These are phyloP conservation scores for Boletellus deceptivus DNA, from an alignment of 1,284 basidiomycete genomes.

Conservation along the genomic window DNA sequence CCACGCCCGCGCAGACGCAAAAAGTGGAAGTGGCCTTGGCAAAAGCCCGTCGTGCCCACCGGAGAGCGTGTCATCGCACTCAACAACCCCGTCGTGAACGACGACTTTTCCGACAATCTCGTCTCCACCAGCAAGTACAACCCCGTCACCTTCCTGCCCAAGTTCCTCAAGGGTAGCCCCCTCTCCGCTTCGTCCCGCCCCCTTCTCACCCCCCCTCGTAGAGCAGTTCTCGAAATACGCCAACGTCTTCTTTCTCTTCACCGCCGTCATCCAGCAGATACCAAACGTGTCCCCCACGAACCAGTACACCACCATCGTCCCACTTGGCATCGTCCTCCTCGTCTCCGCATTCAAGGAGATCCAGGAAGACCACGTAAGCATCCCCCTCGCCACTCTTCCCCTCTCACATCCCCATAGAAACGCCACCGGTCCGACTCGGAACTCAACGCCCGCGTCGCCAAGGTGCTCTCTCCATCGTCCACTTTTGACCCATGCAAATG, in stretches of 20 bases:
- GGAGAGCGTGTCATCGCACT: conserved; percentile 75
- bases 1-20: conserved; percentile 18
- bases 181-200: background rate
- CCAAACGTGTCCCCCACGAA: conserved; percentile 98
- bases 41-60: conserved; percentile 55
- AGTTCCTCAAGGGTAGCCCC: conserved; percentile 82
- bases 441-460: conserved; percentile 81
- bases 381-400: background rate
- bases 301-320: conserved; percentile 92
- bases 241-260: conserved; percentile 99
- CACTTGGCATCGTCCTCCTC: conserved; percentile 85
- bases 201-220: conserved; percentile 33
- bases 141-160: conserved; percentile 83
- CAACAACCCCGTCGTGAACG: conserved; percentile 64
- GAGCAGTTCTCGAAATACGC: conserved; percentile 99
- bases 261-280: conserved; percentile 97
- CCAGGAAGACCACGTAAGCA: conserved; percentile 83
- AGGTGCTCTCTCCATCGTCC: conserved; percentile 68
- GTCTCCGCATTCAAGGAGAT: conserved; percentile 97
- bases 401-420: conserved; percentile 56
- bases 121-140: conserved; percentile 98
- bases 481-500: conserved; percentile 81
- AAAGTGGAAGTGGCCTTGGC: conserved; percentile 76
- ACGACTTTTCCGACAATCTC: conserved; percentile 77
- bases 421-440: conserved; percentile 94